Conservation (phyloP, 2,329 filamentous ascomycete species). For the Stylonectria norvegica region DNA sequence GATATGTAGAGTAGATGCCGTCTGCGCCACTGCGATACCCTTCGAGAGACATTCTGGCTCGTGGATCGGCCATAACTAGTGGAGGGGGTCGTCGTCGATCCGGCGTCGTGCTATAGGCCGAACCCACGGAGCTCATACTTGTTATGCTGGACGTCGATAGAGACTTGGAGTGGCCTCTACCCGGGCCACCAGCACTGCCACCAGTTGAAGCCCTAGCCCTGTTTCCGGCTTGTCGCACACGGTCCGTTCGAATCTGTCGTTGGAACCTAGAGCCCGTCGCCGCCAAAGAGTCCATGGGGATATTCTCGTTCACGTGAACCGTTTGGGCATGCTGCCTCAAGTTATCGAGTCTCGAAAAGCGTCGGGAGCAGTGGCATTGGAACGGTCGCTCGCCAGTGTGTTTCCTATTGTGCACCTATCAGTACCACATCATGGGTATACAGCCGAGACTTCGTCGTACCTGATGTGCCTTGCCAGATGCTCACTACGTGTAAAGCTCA, state of each 20-base stretch:
- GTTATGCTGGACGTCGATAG: slow-evolving; percentile 84
- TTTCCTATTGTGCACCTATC: slow-evolving; percentile 57
- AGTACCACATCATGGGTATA: slow-evolving; percentile 2
- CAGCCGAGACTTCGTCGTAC: slow-evolving; percentile 41
- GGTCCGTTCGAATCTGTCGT: slow-evolving; percentile 83
- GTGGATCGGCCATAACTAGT: slow-evolving; percentile 75
- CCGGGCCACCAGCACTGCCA: slow-evolving; percentile 67
- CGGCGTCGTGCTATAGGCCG: slow-evolving; percentile 62
- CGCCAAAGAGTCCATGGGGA: slow-evolving; percentile 87
- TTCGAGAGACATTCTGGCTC: slow-evolving; percentile 65
- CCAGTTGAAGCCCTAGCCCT: slow-evolving; percentile 75
- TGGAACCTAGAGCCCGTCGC: slow-evolving; percentile 91
- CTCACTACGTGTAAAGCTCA: slow-evolving; percentile 95
- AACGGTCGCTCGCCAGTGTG: slow-evolving; percentile 97
- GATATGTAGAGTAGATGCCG: slow-evolving; percentile 56
- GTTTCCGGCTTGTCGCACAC: slow-evolving; percentile 69
- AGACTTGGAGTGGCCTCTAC: slow-evolving; percentile 78
- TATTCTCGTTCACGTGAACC: slow-evolving; percentile 96
- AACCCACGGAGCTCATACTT: slow-evolving; percentile 65
- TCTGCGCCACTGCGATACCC: slow-evolving; percentile 63
- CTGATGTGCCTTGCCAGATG: slow-evolving; percentile 92
- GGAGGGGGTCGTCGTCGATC: slow-evolving; percentile 73
- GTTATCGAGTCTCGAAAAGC: slow-evolving; percentile 93
- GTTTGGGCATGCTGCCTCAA: slow-evolving; percentile 95
- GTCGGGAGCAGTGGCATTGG: slow-evolving; percentile 88